These are phyloP conservation scores for Gossypium rotundifolium DNA, from an alignment of 345 rosid genomes.

Conservation along the genomic window DNA sequence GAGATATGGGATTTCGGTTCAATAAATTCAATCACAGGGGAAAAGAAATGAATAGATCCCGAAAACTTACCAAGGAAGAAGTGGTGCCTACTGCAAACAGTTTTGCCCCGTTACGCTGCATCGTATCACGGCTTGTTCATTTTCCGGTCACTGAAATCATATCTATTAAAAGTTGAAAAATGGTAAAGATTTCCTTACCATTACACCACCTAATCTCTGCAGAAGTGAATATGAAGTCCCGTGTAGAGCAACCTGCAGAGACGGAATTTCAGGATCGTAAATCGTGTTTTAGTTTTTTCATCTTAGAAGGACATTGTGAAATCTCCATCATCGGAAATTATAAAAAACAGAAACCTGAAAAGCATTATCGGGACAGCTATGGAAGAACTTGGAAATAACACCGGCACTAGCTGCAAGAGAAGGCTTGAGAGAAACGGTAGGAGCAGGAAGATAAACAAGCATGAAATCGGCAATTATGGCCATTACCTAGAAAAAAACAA, in stretches of 20 bases:
- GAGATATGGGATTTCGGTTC: neutral
- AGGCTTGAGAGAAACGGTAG: constrained; percentile 79
- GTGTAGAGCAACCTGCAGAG: constrained; percentile 68
- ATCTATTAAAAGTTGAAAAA: neutral
- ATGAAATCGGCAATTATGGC: constrained; percentile 97
- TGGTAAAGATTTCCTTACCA: constrained; percentile 36
- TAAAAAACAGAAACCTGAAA: constrained; percentile 60
- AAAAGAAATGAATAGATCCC: neutral
- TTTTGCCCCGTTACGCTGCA: constrained; percentile 81
- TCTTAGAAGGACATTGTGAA: constrained; percentile 1
- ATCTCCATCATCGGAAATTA: neutral
- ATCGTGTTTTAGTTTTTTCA: neutral
- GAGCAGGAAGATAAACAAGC: constrained; percentile 98
- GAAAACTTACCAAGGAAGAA: constrained; percentile 65
- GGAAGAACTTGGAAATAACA: constrained; percentile 70
- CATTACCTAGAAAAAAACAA: constrained; percentile 54
- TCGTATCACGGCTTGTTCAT: neutral
- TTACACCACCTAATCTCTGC: constrained; percentile 82
- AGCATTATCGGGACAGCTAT: constrained; percentile 91
- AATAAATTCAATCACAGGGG: neutral
- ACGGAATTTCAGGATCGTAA: constrained; percentile 8
- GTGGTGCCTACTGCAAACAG: constrained; percentile 90
- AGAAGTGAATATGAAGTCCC: constrained; percentile 81
- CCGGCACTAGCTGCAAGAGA: constrained; percentile 63
- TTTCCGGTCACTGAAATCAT: neutral